Base-by-base conservation (phyloP, 2,329 filamentous ascomycete species). In the Apiospora phragmitis region DNA sequence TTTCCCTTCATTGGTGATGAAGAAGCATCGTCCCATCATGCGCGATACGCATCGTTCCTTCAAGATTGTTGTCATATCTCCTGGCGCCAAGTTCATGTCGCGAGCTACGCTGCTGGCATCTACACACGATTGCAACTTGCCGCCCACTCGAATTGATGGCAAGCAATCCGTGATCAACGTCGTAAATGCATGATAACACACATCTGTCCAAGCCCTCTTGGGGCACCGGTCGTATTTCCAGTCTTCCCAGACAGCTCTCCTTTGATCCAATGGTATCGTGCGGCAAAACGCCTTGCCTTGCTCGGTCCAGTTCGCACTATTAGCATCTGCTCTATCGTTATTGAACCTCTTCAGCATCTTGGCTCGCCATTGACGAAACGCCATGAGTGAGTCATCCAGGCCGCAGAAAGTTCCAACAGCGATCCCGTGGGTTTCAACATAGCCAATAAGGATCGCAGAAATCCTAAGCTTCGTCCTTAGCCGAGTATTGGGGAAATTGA, bases 291-390 rank as follows among this genome's bases (percentile, higher is more conserved):
- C 49, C 1, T 55, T 14, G 14, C 32, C 49, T 32, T 55, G 24
- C 8, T 21, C 16, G 1, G 49, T 55, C 49, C 24, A 32, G 0
- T 29, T 7, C 18, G 18, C 43, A 2, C 3, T 18, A 7, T 3
- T 3, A 14, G 12, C 26, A 5, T 4, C 4, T 55, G 7, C 4
- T 9, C 21, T 7, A 24, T 24, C 7, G 7, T 18, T 6, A 18
- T 9, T 1, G 4, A 32, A 32, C 5, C 69, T 4, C 71, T 72
- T 69, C 6, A 80, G 68, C 0, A 81, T 41, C 26, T 76, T 70
- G 7, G 78, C 75, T n/a, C 77, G 73, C 80, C 80, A 82, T 32
- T 81, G 76, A 1, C 81, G 62, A 62, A 82, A 82, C 0, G 79
- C 79, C 76, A 80, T 81, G 24, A 82, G 73, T n/a, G 76, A 79